Evolutionary conservation across 1,139 yeast species (phyloP).

Genomic region (Suhomyces anneliseae): DNA sequence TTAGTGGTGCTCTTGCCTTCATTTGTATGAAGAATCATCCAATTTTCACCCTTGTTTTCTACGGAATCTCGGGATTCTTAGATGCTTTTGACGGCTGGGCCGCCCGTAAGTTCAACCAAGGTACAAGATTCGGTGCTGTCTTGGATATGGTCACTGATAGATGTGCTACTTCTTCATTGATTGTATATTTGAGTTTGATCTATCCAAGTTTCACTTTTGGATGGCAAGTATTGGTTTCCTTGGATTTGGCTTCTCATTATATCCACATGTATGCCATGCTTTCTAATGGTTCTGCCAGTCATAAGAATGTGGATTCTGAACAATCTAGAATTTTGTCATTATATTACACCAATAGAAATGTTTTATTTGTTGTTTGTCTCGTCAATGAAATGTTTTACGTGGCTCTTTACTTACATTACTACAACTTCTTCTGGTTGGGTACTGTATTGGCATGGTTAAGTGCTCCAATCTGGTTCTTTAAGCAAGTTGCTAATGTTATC

Average conservation of each 20-base stretch:
- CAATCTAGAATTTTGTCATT: constrained; percentile 72
- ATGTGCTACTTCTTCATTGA: constrained; percentile 90
- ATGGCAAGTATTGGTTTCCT: constrained; percentile 84
- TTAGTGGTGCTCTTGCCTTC: constrained; percentile 78
- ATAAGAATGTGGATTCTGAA: constrained; percentile 76
- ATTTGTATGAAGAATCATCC: constrained; percentile 84
- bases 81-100: constrained; percentile 98
- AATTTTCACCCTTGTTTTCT: constrained; percentile 67
- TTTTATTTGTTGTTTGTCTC: constrained; percentile 85
- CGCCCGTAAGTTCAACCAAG: constrained; percentile 86
- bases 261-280: constrained; percentile 98
- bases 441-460: constrained; percentile 64
- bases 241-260: constrained; percentile 94
- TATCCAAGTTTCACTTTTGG: constrained; percentile 65
- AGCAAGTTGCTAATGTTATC: constrained; percentile 86
- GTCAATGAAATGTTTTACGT: constrained; percentile 91
- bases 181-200: constrained; percentile 78
- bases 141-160: constrained; percentile 99
- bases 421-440: constrained; percentile 65
- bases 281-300: constrained; percentile 74
- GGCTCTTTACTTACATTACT: constrained; percentile 77
- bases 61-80: constrained; percentile 84
- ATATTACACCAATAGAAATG: constrained; percentile 83
- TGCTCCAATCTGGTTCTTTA: constrained; percentile 86
- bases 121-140: constrained; percentile 93